Conservation (phyloP, 139 green algal genomes). For the Tetraselmis striata region DNA sequence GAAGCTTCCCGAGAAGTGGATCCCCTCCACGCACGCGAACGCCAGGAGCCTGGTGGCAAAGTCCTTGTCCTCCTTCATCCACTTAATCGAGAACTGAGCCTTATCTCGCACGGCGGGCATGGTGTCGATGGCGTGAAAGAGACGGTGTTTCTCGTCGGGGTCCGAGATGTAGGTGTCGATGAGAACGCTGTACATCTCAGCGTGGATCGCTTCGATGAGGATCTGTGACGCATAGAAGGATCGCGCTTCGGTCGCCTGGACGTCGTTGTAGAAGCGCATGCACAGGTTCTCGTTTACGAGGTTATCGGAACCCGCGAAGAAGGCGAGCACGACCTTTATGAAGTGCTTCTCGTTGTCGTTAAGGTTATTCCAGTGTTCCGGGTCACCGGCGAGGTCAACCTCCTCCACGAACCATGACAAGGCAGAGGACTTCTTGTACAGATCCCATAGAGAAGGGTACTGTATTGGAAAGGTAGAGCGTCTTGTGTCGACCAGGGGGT, state of each 20-base stretch:
- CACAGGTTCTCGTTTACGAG: conserved; percentile 98
- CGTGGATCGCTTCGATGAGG: conserved; percentile 99
- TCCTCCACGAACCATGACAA: conserved; percentile 36
- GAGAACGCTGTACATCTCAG: conserved; percentile 98
- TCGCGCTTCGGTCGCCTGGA: conserved; percentile 89
- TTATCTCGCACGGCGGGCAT: conserved; percentile 57
- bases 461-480: not conserved
- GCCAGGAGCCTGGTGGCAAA: conserved; percentile 66
- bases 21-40: conserved; percentile 74
- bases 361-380: conserved; percentile 80
- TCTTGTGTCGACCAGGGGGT: no score
- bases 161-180: conserved; percentile 98
- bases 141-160: conserved; percentile 15
- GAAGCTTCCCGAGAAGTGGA: conserved; percentile 69
- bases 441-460: not conserved
- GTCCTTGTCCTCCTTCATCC: conserved; percentile 22
- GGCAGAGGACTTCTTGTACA: not conserved
- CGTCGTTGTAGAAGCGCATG: conserved; percentile 88
- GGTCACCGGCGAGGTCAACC: conserved; percentile 90
- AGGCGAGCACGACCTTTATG: conserved; percentile 92
- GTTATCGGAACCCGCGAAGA: conserved; percentile 94
- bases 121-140: conserved; percentile 38
- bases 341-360: conserved; percentile 89
- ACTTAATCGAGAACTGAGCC: conserved; percentile 38
- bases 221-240: conserved; percentile 99